phyloP scores from a whole-genome alignment of 169 alveolate species.

The Neospora caninum region DNA sequence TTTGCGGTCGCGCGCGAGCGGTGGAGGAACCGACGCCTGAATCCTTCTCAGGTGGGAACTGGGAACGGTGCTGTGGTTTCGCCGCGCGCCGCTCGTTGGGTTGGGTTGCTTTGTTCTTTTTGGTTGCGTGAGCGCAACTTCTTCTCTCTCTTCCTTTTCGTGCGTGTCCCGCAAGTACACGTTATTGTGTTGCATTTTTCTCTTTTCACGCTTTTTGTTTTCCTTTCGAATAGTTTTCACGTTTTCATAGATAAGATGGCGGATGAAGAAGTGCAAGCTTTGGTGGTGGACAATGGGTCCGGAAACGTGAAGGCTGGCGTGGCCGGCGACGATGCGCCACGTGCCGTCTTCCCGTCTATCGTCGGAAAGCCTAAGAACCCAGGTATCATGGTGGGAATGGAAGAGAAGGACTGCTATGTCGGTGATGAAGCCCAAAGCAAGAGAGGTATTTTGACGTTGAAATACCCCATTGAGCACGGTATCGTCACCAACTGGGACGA shows the following conservation, averaged over 20 bases:
- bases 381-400: slow-evolving; percentile 96
- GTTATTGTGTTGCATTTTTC: neutral
- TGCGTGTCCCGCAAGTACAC: neutral
- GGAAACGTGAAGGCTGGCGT: slow-evolving; percentile 99
- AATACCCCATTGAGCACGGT: slow-evolving; percentile 99
- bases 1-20: neutral
- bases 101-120: neutral
- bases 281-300: slow-evolving; percentile 99
- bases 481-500: slow-evolving; percentile 99
- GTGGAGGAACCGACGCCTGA: neutral
- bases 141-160: neutral
- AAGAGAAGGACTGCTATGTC: slow-evolving; percentile 95
- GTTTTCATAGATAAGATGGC: slow-evolving; percentile 71
- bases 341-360: slow-evolving; percentile 98
- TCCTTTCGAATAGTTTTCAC: neutral
- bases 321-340: slow-evolving; percentile 99
- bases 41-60: neutral
- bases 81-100: neutral
- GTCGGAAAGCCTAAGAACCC: slow-evolving; percentile 96
- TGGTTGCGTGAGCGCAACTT: neutral
- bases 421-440: slow-evolving; percentile 99
- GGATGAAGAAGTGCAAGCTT: slow-evolving; percentile 92
- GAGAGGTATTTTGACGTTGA: slow-evolving; percentile 96
- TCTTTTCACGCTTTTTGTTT: neutral
- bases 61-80: neutral